Evolutionary conservation across 768 basidiomycete genomes (phyloP).

Genomic region (Mycena polygramma): DNA sequence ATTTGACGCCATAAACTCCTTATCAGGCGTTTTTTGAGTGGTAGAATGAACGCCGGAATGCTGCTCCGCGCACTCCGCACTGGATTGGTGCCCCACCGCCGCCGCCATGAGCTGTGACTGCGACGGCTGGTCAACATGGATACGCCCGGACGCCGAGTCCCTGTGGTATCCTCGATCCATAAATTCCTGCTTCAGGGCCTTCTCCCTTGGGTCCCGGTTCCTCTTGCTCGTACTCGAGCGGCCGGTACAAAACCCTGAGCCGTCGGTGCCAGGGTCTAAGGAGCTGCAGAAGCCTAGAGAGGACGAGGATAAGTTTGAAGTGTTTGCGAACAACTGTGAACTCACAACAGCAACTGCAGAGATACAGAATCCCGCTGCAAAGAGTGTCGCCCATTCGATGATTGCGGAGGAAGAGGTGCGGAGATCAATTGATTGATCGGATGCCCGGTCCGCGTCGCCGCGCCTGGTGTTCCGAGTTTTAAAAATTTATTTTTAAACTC

Average conservation of each 20-base stretch:
- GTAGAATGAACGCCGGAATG: not conserved
- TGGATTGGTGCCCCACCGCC: slow-evolving; percentile 5
- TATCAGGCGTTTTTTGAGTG: too few relatives aligned
- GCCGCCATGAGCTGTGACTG: slow-evolving; percentile 26
- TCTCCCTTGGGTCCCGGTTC: slow-evolving; percentile 31
- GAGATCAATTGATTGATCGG: too few relatives aligned
- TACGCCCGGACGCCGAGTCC: slow-evolving; percentile 24
- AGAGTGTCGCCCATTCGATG: slow-evolving; percentile 26
- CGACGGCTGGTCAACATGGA: slow-evolving; percentile 24
- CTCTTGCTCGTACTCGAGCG: not conserved
- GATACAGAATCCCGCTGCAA: slow-evolving; percentile 29
- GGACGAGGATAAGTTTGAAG: not conserved
- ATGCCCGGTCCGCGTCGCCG: too few relatives aligned
- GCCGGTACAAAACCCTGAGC: slow-evolving; percentile 31
- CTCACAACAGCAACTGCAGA: slow-evolving; percentile 29
- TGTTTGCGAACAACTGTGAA: not conserved
- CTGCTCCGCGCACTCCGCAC: not conserved
- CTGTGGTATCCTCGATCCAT: slow-evolving; percentile 23
- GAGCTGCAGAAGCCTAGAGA: slow-evolving; percentile 26
- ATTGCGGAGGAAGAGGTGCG: not conserved
- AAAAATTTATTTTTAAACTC: too few relatives aligned
- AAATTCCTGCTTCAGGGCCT: slow-evolving; percentile 29
- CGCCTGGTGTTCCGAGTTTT: too few relatives aligned
- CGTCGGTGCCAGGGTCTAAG: slow-evolving; percentile 30
- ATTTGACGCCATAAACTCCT: not conserved